Evolutionary conservation across 1,284 basidiomycete genomes (phyloP), one percentile per base, ranked within the genome.

Genomic region (Serendipita sp.): DNA sequence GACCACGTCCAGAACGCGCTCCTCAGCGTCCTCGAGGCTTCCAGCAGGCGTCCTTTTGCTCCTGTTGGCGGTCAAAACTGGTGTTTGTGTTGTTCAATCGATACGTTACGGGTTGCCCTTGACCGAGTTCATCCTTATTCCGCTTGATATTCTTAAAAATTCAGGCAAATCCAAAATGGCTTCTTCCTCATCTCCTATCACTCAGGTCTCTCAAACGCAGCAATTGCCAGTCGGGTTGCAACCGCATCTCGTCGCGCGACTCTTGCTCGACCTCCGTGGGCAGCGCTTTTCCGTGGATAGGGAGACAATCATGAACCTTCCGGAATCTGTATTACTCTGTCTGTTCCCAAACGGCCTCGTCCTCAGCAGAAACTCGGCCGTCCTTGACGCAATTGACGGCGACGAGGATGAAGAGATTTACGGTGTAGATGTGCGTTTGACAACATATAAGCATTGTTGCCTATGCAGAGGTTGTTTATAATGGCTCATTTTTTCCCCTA

Each of bases 281-380:
- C 81, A 79, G 68, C 85, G 93, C 68, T 96, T 98, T 77, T 87
- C 90, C 64, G 93, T 99, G 63, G 96, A 99, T 76, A 82, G 96
- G 68, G 95, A 98, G 76, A 93, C 91, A 35, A 88, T 99, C 73
- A 97, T 99, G 93, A 93, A 95, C 73, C 79, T 99, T 35, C 95
- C 95, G 5, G 95, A 99, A 81, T 93, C 90, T 30, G 92, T 99
- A 55, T 78, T 99, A 64, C 79, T 99, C 60, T 98, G 95, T 73
- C 80, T 99, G 63, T 99, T 99, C 72, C 95, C 95, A 12, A 98
- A 99, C 71, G 95, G 96, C 8, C 84, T 99, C 67, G 91, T 98
- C 60, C 81, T 99, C 64, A 91, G 88, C 70, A 82, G 92, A 66
- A 92, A 94, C 70, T 87, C 85, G 64, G 82, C 85, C 15, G 81